Base-by-base conservation (phyloP, 176 grass and related monocot species). In the Aechmea fasciata region DNA sequence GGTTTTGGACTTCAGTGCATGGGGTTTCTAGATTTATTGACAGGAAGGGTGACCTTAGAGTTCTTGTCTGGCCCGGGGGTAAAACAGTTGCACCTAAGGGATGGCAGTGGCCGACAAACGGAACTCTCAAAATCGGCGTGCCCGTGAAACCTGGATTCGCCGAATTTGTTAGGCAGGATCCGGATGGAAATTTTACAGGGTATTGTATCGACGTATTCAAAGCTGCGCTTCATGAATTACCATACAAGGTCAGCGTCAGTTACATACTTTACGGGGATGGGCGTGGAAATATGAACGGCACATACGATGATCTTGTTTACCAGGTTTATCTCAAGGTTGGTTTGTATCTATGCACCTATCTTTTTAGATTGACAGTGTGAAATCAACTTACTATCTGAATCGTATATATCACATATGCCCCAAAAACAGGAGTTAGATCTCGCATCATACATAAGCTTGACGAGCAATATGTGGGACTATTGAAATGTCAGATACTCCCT, bases 261-360 rank as follows among this genome's bases (percentile, higher is more conserved):
- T 96, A 84, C 28, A 6, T 11, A 25, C 7, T 70, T 15, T 91
- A 77, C 69, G 59, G 11, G 49, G 29, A 91, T 29, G 20, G 49
- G 17, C 63, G 74, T 14, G 84, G 84, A 15, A 9, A 41, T 28
- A 89, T 81, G 25, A 84, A 79, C 0, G 85, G 87, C 67, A 77
- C 77, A 61, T 91, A 91, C 18, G 87, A 96, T 10, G 78, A 88
- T 2, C 83, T 96, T 33, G 25, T 96, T 49, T 84, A 88, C 50
- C 71, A 85, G 50, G 84, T 96, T 78, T 91, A 81, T 76, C 78
- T 75, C 47, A 51, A 86, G 81, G 88, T 91, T 61, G 57, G 77
- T 22, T 49, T 83, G 10, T 50, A 53, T 2, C 13, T 65, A 0
- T 67, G 14, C 13, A 62, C 50, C 10, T 13, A 63, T 10, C 50